Evolutionary conservation across 345 rosid genomes (phyloP).

Genomic region (Cochlearia excelsa): DNA sequence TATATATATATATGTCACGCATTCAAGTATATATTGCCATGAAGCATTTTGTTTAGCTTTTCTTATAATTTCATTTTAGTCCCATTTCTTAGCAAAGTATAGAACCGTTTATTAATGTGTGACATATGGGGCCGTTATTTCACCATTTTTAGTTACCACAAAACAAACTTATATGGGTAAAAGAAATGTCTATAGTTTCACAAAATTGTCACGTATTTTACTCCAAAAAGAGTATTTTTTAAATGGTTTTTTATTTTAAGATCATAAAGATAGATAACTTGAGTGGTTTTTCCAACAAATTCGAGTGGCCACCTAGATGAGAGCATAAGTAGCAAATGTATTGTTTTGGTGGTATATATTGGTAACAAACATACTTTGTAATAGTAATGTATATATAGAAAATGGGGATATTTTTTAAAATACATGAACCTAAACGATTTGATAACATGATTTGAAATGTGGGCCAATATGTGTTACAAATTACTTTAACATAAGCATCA

Average conservation of each 20-base stretch:
- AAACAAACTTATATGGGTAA: neutral
- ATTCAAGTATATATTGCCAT: too few species aligned
- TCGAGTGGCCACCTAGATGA: constrained; percentile 31
- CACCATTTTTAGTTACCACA: neutral
- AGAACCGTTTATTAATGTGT: neutral
- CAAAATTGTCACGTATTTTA: neutral
- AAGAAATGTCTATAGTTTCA: constrained; percentile 7
- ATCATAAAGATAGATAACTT: neutral
- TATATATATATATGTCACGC: too few species aligned
- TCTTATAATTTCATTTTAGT: too few species aligned
- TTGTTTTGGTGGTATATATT: constrained; percentile 12
- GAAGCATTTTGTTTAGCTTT: too few species aligned
- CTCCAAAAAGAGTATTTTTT: constrained; percentile 1
- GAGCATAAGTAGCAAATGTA: constrained; percentile 25
- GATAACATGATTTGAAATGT: constrained; percentile 61
- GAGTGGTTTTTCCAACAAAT: constrained; percentile 29
- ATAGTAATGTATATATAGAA: too few species aligned
- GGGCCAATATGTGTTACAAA: constrained; percentile 40
- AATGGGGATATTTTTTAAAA: too few species aligned
- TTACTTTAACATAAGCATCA: neutral
- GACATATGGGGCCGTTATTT: neutral
- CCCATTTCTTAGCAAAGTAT: too few species aligned
- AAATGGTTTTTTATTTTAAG: too few species aligned
- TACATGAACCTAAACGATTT: constrained; percentile 34
- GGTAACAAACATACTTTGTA: constrained; percentile 10